Conservation (phyloP, 31 red algal species). For the Asparagopsis taxiformis region DNA sequence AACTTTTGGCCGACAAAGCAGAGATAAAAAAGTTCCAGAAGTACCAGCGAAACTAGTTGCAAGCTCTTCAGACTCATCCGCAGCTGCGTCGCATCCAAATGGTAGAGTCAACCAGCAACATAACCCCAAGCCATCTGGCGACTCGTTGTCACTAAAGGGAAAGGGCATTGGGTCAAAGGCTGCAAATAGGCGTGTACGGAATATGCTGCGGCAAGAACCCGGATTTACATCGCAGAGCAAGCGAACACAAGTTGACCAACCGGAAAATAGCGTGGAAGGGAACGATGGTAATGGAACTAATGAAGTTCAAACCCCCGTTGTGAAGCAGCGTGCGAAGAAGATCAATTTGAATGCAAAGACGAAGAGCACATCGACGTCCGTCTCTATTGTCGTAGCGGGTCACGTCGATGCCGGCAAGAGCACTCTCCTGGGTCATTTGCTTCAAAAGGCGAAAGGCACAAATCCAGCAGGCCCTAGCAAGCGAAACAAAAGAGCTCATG, state of each 20-base stretch:
- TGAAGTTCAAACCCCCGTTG: not conserved
- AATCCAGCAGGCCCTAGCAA: not conserved
- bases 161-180: not conserved
- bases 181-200: not conserved
- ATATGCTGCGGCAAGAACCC: not conserved
- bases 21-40: no score
- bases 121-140: not conserved
- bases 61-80: not conserved
- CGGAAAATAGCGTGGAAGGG: not conserved
- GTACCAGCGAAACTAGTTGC: not conserved
- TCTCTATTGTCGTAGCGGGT: conserved; percentile 73
- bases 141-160: not conserved
- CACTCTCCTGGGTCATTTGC: conserved; percentile 55
- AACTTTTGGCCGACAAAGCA: conserved; percentile 22
- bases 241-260: not conserved
- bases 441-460: conserved; percentile 23
- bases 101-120: not conserved
- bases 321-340: conserved; percentile 39
- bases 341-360: conserved; percentile 18
- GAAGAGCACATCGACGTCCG: conserved; percentile 40
- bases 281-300: not conserved
- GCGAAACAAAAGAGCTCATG: conserved; percentile 12
- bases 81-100: not conserved
- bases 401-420: conserved; percentile 94
- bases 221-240: not conserved